These are phyloP conservation scores for Tetradesmus obliquus DNA, from an alignment of 139 green algal species.

Conservation along the genomic window DNA sequence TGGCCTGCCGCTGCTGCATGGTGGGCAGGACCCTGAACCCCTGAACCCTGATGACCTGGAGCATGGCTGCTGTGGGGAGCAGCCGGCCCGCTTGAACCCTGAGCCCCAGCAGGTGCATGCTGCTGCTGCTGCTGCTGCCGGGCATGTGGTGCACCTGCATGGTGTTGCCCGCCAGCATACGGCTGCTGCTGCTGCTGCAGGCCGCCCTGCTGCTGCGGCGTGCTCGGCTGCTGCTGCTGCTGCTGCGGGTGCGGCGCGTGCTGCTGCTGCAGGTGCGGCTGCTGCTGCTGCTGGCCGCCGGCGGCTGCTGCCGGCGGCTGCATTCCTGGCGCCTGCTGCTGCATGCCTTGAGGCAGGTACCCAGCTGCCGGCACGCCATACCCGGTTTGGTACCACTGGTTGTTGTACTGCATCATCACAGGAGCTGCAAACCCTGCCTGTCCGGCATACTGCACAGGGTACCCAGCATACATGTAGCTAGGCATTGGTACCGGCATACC, in stretches of 20 bases:
- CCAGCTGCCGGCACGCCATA: not conserved
- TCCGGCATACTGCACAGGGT: not conserved
- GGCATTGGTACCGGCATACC: not conserved
- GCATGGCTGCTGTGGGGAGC: not conserved
- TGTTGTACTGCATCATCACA: not conserved
- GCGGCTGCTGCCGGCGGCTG: not conserved
- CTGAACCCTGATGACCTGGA: not conserved
- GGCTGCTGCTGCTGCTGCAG: constrained; percentile 18
- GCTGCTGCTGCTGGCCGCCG: constrained; percentile 3
- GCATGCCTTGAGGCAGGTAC: not conserved
- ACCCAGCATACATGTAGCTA: not conserved
- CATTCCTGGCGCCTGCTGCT: not conserved
- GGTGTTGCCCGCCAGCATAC: not conserved
- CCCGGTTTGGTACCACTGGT: not conserved
- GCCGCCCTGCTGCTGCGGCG: not conserved
- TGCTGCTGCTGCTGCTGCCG: constrained; percentile 34
- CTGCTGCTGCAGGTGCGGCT: constrained; percentile 22
- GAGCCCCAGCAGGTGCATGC: not conserved
- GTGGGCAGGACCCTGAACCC: not conserved
- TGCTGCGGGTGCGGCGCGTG: not conserved
- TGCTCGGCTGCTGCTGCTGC: constrained; percentile 1
- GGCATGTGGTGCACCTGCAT: not conserved
- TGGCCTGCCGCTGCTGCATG: not conserved
- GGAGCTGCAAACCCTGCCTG: not conserved
- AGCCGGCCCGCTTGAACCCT: not conserved